Evolutionary conservation across 2,329 filamentous ascomycete species (phyloP).

Genomic region (Botrytis aclada): DNA sequence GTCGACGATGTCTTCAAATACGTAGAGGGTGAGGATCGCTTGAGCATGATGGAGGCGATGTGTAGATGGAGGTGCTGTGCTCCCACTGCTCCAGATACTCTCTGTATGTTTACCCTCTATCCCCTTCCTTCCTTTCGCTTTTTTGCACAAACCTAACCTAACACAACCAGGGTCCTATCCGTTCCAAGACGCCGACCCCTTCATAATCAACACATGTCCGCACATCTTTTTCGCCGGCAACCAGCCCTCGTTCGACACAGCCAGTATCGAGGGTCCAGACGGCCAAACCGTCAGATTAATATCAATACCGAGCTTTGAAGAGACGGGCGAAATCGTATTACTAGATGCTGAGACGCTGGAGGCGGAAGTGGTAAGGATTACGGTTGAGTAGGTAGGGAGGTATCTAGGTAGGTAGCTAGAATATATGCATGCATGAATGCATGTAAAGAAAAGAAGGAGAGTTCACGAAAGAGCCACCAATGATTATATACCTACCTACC

Average conservation of each 20-base stretch:
- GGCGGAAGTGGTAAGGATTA: constrained; percentile 32
- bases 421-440: neutral
- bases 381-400: constrained; percentile 14
- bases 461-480: neutral
- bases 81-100: constrained; percentile 90
- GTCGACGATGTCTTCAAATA: constrained; percentile 94
- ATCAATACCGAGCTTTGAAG: constrained; percentile 77
- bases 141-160: no score
- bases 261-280: constrained; percentile 61
- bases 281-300: constrained; percentile 74
- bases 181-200: constrained; percentile 90
- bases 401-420: neutral
- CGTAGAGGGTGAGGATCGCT: constrained; percentile 69
- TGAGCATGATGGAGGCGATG: constrained; percentile 93
- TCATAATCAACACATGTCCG: constrained; percentile 79
- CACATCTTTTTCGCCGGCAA: constrained; percentile 90
- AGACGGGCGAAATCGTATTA: constrained; percentile 75
- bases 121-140: neutral
- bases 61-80: constrained; percentile 87
- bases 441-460: neutral
- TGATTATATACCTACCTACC: neutral
- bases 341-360: constrained; percentile 84
- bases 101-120: constrained; percentile 62
- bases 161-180: constrained; percentile 98
- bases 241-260: constrained; percentile 74